A percentile compares a stretch with the other conserved stretches of the same genome.
These are phyloP conservation scores for Aspergillus novoparasiticus DNA, from an alignment of 2,329 filamentous ascomycete genomes.

Conservation along the genomic window DNA sequence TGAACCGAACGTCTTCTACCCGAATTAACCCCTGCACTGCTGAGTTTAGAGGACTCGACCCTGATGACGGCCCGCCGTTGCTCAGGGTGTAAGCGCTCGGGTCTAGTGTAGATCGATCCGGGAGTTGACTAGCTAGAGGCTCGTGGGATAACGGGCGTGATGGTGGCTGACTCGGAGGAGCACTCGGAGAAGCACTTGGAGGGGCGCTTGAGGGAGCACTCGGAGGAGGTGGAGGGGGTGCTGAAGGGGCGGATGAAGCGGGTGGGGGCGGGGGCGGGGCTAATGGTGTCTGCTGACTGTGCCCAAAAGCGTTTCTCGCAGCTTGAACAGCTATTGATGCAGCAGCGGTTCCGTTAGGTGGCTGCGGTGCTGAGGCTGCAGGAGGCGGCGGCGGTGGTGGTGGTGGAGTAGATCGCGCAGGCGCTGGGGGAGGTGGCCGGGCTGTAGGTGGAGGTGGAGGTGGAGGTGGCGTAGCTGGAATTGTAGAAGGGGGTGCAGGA, in stretches of 20 bases:
- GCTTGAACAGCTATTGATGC: slow-evolving; percentile 61
- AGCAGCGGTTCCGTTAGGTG: slow-evolving; percentile 43
- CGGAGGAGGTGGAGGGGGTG: slow-evolving; percentile 50
- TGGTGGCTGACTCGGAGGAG: slow-evolving; percentile 35
- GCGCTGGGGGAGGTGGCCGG: slow-evolving; percentile 44
- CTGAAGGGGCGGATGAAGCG: slow-evolving; percentile 38
- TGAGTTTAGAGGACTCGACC: slow-evolving; percentile 28
- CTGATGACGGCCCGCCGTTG: slow-evolving; percentile 55
- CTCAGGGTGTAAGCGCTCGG: slow-evolving; percentile 74
- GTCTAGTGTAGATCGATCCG: slow-evolving; percentile 67
- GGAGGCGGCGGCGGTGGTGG: slow-evolving; percentile 49
- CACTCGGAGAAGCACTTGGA: slow-evolving; percentile 38
- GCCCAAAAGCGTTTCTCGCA: slow-evolving; percentile 59
- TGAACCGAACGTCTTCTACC: slow-evolving; percentile 80
- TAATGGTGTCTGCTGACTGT: slow-evolving; percentile 45
- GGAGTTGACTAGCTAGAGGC: slow-evolving; percentile 41
- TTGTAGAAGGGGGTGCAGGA: slow-evolving; percentile 45
- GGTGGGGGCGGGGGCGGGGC: slow-evolving; percentile 46
- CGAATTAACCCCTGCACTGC: slow-evolving; percentile 44
- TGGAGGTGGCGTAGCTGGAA: slow-evolving; percentile 47
- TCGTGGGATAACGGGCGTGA: slow-evolving; percentile 46
- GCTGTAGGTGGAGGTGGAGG: slow-evolving; percentile 46
- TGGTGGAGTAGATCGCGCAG: slow-evolving; percentile 52
- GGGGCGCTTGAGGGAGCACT: slow-evolving; percentile 49
- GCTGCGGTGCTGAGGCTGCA: slow-evolving; percentile 30